These are phyloP conservation scores for Glebionis coronaria DNA, from an alignment of 129 eudicot genomes.

Conservation along the genomic window DNA sequence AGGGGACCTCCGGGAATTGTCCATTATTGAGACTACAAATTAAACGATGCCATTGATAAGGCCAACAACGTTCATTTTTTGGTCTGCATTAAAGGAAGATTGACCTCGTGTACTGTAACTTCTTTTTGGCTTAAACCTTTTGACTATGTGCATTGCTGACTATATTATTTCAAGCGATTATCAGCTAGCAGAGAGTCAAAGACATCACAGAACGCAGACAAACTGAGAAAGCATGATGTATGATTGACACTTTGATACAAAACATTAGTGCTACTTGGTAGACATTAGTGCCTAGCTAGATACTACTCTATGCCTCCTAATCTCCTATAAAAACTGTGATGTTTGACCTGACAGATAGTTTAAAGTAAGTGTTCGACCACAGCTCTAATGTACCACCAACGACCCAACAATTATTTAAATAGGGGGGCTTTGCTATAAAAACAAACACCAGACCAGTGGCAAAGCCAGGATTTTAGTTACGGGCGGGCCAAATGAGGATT, in stretches of 20 bases:
- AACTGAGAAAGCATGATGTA: background rate
- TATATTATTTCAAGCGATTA: background rate
- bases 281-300: too few species aligned
- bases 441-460: background rate
- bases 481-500: too few species aligned
- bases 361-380: background rate
- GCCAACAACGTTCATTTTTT: background rate
- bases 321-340: too few species aligned
- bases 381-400: background rate
- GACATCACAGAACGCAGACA: background rate
- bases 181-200: background rate
- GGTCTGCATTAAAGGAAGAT: background rate
- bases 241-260: too few species aligned
- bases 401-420: background rate
- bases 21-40: too few species aligned
- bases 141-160: background rate
- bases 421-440: background rate
- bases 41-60: background rate
- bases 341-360: background rate
- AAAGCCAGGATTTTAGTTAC: too few species aligned
- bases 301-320: too few species aligned
- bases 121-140: background rate
- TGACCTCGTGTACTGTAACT: background rate
- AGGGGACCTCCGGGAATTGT: too few species aligned
- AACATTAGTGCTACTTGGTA: too few species aligned